Conservation (phyloP, 2,329 filamentous ascomycete genomes). For the Aspergillus sp. region DNA sequence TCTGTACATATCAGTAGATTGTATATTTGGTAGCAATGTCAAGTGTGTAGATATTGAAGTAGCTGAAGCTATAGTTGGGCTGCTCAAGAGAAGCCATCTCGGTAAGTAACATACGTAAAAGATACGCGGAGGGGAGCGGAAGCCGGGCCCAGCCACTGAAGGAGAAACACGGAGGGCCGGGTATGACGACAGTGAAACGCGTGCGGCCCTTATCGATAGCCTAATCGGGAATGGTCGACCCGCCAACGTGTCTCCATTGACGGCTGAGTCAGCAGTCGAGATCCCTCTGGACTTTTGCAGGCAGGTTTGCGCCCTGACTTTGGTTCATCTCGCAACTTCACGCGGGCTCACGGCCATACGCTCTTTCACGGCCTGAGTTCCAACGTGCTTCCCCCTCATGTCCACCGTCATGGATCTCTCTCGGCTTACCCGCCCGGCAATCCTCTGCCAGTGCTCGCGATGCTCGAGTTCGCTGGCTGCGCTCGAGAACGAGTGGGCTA, state of each 20-base stretch:
- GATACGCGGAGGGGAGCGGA: neutral
- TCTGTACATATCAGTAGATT: too few species aligned
- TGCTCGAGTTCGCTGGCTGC: slow-evolving; percentile 45
- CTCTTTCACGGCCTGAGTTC: slow-evolving; percentile 6
- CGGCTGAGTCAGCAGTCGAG: slow-evolving; percentile 35
- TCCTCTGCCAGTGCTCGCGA: slow-evolving; percentile 41
- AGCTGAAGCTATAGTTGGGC: too few species aligned
- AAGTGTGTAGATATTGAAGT: too few species aligned
- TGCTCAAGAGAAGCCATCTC: neutral
- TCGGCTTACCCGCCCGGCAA: slow-evolving; percentile 38
- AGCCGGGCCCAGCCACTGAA: neutral
- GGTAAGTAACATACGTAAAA: neutral
- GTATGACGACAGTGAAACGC: slow-evolving; percentile 15
- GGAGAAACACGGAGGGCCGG: neutral
- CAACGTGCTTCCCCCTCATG: neutral
- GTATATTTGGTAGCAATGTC: too few species aligned
- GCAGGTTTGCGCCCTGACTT: slow-evolving; percentile 19
- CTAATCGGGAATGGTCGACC: slow-evolving; percentile 21
- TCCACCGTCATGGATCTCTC: slow-evolving; percentile 37
- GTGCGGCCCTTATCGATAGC: slow-evolving; percentile 25
- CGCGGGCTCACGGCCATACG: slow-evolving; percentile 11
- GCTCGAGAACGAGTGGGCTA: slow-evolving; percentile 46
- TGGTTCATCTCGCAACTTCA: slow-evolving; percentile 12
- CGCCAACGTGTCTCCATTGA: slow-evolving; percentile 20
- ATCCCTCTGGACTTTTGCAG: slow-evolving; percentile 26